phyloP scores from a whole-genome alignment of 2,329 filamentous ascomycete species.

The Parafenestella ontariensis region DNA sequence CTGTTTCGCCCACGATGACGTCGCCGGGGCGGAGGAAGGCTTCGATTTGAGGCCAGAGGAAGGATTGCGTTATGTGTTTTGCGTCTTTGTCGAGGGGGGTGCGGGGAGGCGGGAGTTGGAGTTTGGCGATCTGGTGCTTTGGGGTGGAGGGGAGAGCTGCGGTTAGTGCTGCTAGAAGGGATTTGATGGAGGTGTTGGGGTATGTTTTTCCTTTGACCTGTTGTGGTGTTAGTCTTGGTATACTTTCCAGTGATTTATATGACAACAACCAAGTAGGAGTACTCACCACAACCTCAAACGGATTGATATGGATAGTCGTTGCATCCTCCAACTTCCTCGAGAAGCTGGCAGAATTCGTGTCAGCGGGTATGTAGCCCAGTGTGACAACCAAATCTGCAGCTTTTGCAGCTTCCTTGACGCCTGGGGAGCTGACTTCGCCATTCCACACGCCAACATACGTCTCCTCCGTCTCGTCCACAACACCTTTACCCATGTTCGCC shows the following conservation, averaged over 20 bases:
- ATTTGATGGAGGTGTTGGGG: constrained; percentile 46
- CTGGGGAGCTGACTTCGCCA: constrained; percentile 47
- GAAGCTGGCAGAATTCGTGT: constrained; percentile 54
- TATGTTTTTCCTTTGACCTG: constrained; percentile 42
- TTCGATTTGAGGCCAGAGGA: constrained; percentile 53
- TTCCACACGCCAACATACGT: constrained; percentile 53
- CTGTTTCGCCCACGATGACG: constrained; percentile 52
- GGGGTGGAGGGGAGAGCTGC: constrained; percentile 28
- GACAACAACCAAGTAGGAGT: too few relatives aligned
- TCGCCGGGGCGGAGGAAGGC: constrained; percentile 48
- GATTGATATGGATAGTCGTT: constrained; percentile 48
- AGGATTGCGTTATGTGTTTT: constrained; percentile 52
- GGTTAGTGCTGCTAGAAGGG: constrained; percentile 42
- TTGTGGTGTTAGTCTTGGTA: constrained; percentile 2
- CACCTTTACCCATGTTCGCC: constrained; percentile 52
- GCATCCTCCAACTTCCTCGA: constrained; percentile 41
- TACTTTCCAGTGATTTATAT: too few relatives aligned
- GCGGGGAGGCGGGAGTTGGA: constrained; percentile 35
- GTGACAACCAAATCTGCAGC: constrained; percentile 48
- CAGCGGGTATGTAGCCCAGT: constrained; percentile 50
- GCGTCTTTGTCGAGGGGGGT: constrained; percentile 42
- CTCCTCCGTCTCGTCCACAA: constrained; percentile 52
- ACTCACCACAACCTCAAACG: constrained; percentile 45
- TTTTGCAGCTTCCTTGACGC: constrained; percentile 47
- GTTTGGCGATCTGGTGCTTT: constrained; percentile 31